Evolutionary conservation across 352 stramenopile species (phyloP).

Genomic region (Pythium sukuiense): DNA sequence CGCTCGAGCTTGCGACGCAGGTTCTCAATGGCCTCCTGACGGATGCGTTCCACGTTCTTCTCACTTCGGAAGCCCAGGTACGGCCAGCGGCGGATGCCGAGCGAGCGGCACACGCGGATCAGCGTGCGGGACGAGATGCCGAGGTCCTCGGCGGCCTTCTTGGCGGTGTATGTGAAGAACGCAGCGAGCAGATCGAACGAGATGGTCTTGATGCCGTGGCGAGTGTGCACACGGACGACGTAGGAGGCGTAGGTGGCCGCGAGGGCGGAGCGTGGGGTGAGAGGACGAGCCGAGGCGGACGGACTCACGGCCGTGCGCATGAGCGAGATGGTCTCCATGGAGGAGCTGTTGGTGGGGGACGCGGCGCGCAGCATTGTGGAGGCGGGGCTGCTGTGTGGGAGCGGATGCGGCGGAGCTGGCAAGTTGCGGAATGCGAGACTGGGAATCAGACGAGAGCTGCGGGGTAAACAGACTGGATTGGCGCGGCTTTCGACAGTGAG

Average conservation of each 20-base stretch:
- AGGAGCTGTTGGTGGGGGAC: slow-evolving; percentile 4
- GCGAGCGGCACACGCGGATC: slow-evolving; percentile 73
- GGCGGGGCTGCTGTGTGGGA: neutral
- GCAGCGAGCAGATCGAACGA: slow-evolving; percentile 67
- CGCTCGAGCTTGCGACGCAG: slow-evolving; percentile 72
- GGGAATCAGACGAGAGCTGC: neutral
- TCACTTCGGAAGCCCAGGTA: slow-evolving; percentile 81
- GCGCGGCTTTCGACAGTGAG: slow-evolving; percentile 4
- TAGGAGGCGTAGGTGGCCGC: slow-evolving; percentile 23
- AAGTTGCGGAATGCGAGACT: slow-evolving; percentile 13
- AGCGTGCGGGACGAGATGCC: slow-evolving; percentile 78
- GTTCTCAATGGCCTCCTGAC: slow-evolving; percentile 74
- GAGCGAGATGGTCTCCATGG: slow-evolving; percentile 22
- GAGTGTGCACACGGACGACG: slow-evolving; percentile 14
- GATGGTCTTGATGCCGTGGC: slow-evolving; percentile 63
- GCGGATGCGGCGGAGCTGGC: slow-evolving; percentile 1
- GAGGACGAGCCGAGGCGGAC: neutral
- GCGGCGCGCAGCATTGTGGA: slow-evolving; percentile 8
- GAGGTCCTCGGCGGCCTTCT: slow-evolving; percentile 73
- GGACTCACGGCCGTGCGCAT: neutral
- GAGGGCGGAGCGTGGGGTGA: slow-evolving; percentile 16
- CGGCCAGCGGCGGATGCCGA: slow-evolving; percentile 74
- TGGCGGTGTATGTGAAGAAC: slow-evolving; percentile 74
- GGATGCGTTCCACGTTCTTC: slow-evolving; percentile 79
- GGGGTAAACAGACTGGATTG: neutral